Evolutionary conservation across 805 yeast species (phyloP).

Genomic region (Candida nitratophila): DNA sequence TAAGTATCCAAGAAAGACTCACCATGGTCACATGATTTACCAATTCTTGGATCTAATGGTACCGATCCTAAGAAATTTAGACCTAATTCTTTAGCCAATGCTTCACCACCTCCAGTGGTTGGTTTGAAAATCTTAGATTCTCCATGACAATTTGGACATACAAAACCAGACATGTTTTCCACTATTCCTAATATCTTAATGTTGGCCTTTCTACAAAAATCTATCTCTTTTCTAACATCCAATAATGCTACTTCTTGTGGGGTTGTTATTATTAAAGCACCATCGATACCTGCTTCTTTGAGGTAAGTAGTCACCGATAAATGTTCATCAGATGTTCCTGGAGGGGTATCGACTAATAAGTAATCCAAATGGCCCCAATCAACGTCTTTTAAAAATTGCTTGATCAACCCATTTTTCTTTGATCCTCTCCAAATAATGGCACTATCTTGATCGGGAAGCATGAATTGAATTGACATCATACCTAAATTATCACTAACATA

Average conservation of each 20-base stretch:
- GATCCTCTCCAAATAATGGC: slow-evolving; percentile 97
- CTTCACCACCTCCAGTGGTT: slow-evolving; percentile 94
- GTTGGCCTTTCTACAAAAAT: slow-evolving; percentile 87
- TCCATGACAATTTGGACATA: slow-evolving; percentile 90
- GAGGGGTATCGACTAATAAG: slow-evolving; percentile 92
- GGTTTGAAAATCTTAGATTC: slow-evolving; percentile 87
- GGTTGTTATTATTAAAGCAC: slow-evolving; percentile 91
- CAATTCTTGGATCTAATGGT: slow-evolving; percentile 94
- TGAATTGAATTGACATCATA: slow-evolving; percentile 89
- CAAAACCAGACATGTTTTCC: slow-evolving; percentile 98
- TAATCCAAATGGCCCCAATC: slow-evolving; percentile 92
- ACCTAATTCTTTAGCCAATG: slow-evolving; percentile 69
- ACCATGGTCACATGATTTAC: slow-evolving; percentile 82
- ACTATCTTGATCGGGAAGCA: slow-evolving; percentile 88
- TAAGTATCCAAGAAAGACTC: slow-evolving; percentile 72
- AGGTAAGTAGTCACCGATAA: slow-evolving; percentile 80
- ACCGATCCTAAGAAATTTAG: slow-evolving; percentile 85
- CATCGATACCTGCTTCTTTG: slow-evolving; percentile 88
- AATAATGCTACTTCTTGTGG: slow-evolving; percentile 96
- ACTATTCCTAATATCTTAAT: slow-evolving; percentile 84
- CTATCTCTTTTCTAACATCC: slow-evolving; percentile 94
- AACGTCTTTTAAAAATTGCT: slow-evolving; percentile 89
- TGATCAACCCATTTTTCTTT: slow-evolving; percentile 89
- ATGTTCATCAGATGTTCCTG: slow-evolving; percentile 98
- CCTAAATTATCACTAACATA: slow-evolving; percentile 93